Conservation (phyloP, 2,329 filamentous ascomycete species). For the Phyllosticta citribraziliensis region DNA sequence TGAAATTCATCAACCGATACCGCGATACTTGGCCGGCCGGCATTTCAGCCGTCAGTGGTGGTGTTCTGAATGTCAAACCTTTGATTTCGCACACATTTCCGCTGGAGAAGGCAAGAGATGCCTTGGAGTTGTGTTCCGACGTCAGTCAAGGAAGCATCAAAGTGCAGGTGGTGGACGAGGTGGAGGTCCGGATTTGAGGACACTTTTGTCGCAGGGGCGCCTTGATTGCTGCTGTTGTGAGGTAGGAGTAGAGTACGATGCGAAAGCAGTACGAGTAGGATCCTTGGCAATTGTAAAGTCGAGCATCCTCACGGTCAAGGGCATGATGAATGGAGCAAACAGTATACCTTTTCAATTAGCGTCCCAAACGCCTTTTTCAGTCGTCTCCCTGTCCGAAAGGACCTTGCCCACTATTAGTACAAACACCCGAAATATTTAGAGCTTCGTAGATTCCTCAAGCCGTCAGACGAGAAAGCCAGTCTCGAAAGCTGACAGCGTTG, state of each 20-base stretch:
- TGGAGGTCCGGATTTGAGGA: constrained; percentile 12
- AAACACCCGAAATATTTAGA: neutral
- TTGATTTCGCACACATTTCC: constrained; percentile 55
- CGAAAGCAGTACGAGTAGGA: too few relatives aligned
- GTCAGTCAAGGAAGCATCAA: constrained; percentile 47
- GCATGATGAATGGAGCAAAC: too few relatives aligned
- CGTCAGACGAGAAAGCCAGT: neutral
- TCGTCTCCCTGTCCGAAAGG: too few relatives aligned
- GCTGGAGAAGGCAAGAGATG: constrained; percentile 52
- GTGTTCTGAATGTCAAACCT: constrained; percentile 51
- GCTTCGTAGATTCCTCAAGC: neutral
- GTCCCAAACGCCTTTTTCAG: too few relatives aligned
- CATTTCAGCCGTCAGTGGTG: constrained; percentile 50
- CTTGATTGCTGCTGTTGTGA: too few relatives aligned
- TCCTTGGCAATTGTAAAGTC: too few relatives aligned
- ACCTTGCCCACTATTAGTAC: neutral
- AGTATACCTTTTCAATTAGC: too few relatives aligned
- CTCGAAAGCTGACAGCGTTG: constrained; percentile 1
- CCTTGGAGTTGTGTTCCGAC: constrained; percentile 45
- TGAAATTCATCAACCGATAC: constrained; percentile 63
- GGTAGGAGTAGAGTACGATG: too few relatives aligned
- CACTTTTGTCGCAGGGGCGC: too few relatives aligned
- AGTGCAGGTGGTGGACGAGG: constrained; percentile 47
- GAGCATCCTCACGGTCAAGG: too few relatives aligned
- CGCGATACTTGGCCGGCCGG: constrained; percentile 60